Conservation (phyloP, 371 early-diverging fungal genomes). For the Rhizopus delemar region DNA sequence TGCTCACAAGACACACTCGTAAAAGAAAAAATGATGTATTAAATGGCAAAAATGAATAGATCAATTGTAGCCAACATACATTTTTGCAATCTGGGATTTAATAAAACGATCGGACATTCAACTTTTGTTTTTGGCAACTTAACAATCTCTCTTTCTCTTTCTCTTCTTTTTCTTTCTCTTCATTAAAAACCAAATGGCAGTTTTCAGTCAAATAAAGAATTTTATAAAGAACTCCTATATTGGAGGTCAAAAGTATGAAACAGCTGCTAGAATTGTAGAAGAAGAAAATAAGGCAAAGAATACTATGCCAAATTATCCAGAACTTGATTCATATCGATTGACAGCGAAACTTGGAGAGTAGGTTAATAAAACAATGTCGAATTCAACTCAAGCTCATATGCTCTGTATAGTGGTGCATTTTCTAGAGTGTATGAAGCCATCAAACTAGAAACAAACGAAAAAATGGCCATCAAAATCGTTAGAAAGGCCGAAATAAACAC, state of each 20-base stretch:
- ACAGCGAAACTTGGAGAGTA: constrained; percentile 70
- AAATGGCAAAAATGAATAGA: background rate
- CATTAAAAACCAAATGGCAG: constrained; percentile 18
- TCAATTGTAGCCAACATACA: background rate
- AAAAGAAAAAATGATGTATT: too few species aligned
- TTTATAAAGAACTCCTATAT: constrained; percentile 21
- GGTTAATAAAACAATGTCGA: constrained; percentile 17
- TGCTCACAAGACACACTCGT: too few species aligned
- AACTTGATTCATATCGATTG: constrained; percentile 54
- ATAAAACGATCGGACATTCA: background rate
- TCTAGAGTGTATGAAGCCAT: constrained; percentile 79
- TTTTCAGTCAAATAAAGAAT: constrained; percentile 53
- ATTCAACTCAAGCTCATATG: too few species aligned
- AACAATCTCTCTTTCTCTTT: background rate
- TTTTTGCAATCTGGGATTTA: background rate
- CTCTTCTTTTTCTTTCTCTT: background rate
- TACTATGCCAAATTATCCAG: constrained; percentile 55
- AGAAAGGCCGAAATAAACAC: constrained; percentile 60
- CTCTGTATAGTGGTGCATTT: constrained; percentile 72
- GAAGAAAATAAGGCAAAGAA: constrained; percentile 33
- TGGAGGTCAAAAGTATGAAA: constrained; percentile 22
- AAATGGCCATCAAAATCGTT: constrained; percentile 87
- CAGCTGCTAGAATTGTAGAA: constrained; percentile 33
- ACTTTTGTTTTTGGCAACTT: background rate
- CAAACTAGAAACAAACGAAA: constrained; percentile 52